These are phyloP conservation scores for Umbilicus rupestris DNA, from an alignment of 164 flowering plant genomes.

Conservation along the genomic window DNA sequence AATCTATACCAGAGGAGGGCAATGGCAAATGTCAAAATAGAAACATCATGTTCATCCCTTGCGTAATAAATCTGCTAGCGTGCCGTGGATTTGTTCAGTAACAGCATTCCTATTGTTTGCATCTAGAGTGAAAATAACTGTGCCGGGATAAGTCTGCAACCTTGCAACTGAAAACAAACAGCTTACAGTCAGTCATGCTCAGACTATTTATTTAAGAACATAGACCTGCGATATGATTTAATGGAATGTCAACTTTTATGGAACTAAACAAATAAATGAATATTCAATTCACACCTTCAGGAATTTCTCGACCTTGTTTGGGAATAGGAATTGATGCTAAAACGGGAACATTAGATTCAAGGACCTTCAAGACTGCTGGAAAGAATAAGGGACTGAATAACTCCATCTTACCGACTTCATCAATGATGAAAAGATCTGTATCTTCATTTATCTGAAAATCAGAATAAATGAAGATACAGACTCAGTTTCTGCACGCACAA, in stretches of 20 bases:
- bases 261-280: not conserved
- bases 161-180: conserved; percentile 46
- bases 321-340: conserved; percentile 74
- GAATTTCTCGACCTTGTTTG: conserved; percentile 65
- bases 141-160: conserved; percentile 65
- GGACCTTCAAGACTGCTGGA: conserved; percentile 62
- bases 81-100: conserved; percentile 38
- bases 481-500: not conserved
- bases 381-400: conserved; percentile 70
- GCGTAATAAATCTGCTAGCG: conserved; percentile 27
- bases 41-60: conserved; percentile 17
- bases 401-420: conserved; percentile 97
- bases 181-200: not conserved
- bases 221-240: not conserved
- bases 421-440: conserved; percentile 72
- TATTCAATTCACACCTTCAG: conserved; percentile 58
- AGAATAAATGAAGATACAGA: too few species aligned
- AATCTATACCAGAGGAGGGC: too few species aligned
- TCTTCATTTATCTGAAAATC: conserved; percentile 56
- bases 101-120: conserved; percentile 42
- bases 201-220: not conserved
- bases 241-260: not conserved
- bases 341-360: conserved; percentile 63
- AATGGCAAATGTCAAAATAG: too few species aligned
- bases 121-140: conserved; percentile 42